Conservation (phyloP, 495 filamentous ascomycete species). For the Usnea hakonensis region DNA sequence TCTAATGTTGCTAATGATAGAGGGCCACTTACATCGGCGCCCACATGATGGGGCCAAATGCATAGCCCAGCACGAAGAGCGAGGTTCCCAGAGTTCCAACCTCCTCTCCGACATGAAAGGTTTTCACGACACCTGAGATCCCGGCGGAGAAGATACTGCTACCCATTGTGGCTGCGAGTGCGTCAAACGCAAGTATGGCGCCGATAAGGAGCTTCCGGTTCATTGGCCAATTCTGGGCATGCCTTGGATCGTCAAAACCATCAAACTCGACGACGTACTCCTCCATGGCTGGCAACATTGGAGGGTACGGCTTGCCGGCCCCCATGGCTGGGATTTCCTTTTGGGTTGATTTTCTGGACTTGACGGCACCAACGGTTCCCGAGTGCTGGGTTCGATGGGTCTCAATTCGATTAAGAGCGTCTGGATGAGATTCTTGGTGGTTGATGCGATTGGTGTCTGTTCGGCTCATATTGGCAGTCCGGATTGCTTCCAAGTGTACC, state of each 20-base stretch:
- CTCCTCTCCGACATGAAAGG: neutral
- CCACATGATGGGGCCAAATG: constrained; percentile 31
- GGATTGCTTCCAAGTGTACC: neutral
- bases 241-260: constrained; percentile 40
- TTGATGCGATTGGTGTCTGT: neutral
- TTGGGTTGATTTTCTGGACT: constrained; percentile 38
- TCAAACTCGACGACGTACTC: constrained; percentile 86
- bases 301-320: constrained; percentile 75
- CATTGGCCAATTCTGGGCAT: constrained; percentile 47
- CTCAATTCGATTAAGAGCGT: constrained; percentile 66
- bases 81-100: constrained; percentile 41
- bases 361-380: constrained; percentile 60
- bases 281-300: constrained; percentile 61
- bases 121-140: constrained; percentile 35
- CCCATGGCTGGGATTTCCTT: constrained; percentile 56
- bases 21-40: constrained; percentile 27
- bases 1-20: neutral
- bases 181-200: constrained; percentile 35
- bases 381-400: constrained; percentile 68
- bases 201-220: constrained; percentile 36
- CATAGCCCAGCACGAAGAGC: constrained; percentile 42
- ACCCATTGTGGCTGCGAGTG: constrained; percentile 45
- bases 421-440: constrained; percentile 39
- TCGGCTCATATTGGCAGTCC: neutral
- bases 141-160: constrained; percentile 47